Conservation (phyloP, 106 monocot species). For the Gastrodia elata region DNA sequence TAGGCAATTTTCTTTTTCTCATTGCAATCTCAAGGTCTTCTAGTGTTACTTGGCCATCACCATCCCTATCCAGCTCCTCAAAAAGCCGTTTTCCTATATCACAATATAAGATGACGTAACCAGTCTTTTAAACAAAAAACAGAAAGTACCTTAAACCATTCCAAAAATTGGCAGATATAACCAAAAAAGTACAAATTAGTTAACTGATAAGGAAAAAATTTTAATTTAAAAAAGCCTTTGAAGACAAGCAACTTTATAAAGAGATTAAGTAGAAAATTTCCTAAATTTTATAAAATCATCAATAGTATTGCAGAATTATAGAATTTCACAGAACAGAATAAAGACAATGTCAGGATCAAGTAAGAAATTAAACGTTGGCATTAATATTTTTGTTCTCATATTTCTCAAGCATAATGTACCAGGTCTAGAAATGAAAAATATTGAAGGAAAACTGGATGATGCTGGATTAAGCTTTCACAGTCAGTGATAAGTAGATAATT, state of each 20-base stretch:
- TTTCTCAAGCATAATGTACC: neutral
- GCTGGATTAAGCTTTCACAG: neutral
- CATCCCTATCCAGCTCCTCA: conserved; percentile 82
- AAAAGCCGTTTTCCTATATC: conserved; percentile 75
- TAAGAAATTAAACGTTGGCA: neutral
- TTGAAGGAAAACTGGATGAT: neutral
- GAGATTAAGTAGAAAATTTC: neutral
- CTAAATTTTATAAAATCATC: neutral
- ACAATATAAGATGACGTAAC: conserved; percentile 3
- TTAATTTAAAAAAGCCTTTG: neutral
- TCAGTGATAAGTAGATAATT: neutral
- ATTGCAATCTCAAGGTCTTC: conserved; percentile 93
- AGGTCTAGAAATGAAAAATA: neutral
- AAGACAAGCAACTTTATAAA: neutral
- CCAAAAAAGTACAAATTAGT: neutral
- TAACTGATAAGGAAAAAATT: neutral
- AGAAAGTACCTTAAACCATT: neutral
- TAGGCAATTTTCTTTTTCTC: conserved; percentile 75
- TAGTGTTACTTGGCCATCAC: conserved; percentile 79
- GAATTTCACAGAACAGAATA: neutral
- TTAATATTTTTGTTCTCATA: neutral
- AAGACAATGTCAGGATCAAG: neutral
- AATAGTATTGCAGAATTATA: neutral
- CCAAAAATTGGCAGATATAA: neutral
- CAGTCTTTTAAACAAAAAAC: neutral